A percentile compares a stretch with the other conserved stretches of the same genome.
Evolutionary conservation across 768 basidiomycete species (phyloP).

Genomic region (Hygrophoropsis aurantiaca): DNA sequence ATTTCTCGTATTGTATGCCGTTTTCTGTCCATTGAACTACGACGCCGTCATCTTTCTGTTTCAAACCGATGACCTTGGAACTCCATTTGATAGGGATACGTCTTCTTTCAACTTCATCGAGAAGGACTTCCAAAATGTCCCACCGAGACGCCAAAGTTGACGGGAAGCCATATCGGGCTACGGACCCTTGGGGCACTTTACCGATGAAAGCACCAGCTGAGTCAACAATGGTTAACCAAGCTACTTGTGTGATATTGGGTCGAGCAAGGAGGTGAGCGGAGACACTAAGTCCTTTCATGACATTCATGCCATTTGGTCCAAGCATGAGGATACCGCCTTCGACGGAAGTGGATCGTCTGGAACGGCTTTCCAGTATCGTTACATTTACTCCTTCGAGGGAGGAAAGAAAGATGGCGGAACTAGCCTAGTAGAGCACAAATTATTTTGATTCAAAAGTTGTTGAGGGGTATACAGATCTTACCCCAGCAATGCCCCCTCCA

Average conservation of each 20-base stretch:
- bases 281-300: constrained; percentile 24
- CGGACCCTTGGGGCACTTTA: constrained; percentile 24
- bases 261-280: constrained; percentile 21
- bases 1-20: constrained; percentile 17
- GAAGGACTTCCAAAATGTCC: constrained; percentile 30
- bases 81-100: constrained; percentile 19
- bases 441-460: too few species aligned
- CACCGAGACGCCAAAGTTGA: constrained; percentile 27
- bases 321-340: constrained; percentile 29
- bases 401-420: too few species aligned
- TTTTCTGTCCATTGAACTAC: constrained; percentile 25
- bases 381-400: constrained; percentile 2
- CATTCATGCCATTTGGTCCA: constrained; percentile 28
- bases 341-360: constrained; percentile 11
- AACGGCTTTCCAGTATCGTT: constrained; percentile 22
- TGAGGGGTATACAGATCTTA: constrained; percentile 8
- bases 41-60: constrained; percentile 23
- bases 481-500: constrained; percentile 28
- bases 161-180: constrained; percentile 24
- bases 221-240: constrained; percentile 18
- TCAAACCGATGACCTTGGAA: constrained; percentile 20
- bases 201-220: constrained; percentile 20
- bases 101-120: constrained; percentile 23
- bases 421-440: too few species aligned
- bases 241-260: constrained; percentile 15